These are phyloP conservation scores for Yamadazyma akitaensis DNA, from an alignment of 805 yeast species.

Conservation along the genomic window DNA sequence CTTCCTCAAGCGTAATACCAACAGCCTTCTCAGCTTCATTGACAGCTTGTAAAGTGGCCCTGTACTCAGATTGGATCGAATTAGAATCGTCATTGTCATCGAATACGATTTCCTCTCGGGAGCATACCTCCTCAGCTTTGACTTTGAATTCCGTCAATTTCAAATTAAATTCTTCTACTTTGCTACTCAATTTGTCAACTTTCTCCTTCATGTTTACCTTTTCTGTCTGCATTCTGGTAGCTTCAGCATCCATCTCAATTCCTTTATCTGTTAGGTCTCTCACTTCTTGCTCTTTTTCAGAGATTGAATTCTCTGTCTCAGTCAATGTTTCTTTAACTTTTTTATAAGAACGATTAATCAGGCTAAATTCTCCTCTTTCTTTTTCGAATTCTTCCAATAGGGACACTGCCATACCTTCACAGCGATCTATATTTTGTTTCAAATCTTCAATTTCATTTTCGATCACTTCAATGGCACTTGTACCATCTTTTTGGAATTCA, in stretches of 20 bases:
- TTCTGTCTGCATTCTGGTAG: conserved; percentile 5
- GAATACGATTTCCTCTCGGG: conserved; percentile 43
- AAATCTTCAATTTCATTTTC: conserved; percentile 2
- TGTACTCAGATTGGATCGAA: conserved; percentile 48
- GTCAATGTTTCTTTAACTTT: not conserved
- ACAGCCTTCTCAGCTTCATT: conserved; percentile 49
- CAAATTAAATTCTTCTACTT: conserved; percentile 15
- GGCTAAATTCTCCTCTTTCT: not conserved
- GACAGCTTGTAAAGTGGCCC: conserved; percentile 44
- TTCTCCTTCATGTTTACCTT: not conserved
- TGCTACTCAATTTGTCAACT: conserved; percentile 11
- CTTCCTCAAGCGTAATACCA: conserved; percentile 56
- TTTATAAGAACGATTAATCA: not conserved
- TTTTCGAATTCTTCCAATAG: conserved; percentile 17
- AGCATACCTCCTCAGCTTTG: conserved; percentile 41
- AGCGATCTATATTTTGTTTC: not conserved
- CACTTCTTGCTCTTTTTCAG: not conserved
- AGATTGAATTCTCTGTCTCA: not conserved
- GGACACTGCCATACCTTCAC: conserved; percentile 27
- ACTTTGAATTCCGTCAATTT: conserved; percentile 26
- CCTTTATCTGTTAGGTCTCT: conserved; percentile 6
- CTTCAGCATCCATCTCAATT: conserved; percentile 10
- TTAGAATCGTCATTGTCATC: conserved; percentile 42
- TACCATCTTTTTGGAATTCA: not conserved
- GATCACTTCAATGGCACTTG: conserved; percentile 1